Evolutionary conservation across 1,284 basidiomycete genomes (phyloP).

Genomic region (Sporisorium exsertum): DNA sequence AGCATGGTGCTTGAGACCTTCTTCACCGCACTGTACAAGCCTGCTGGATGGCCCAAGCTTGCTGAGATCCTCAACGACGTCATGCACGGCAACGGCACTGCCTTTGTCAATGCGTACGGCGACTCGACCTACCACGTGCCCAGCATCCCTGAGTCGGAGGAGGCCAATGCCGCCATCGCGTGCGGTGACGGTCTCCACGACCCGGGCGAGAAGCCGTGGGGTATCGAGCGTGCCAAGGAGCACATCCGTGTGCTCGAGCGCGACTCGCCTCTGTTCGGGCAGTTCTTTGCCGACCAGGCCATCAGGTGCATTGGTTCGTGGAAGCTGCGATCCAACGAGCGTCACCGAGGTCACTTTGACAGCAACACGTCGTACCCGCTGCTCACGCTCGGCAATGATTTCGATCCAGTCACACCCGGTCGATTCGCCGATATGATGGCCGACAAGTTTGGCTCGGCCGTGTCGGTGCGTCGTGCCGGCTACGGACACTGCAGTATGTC

Average conservation of each 20-base stretch:
- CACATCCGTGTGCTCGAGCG: slow-evolving; percentile 32
- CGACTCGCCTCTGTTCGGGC: slow-evolving; percentile 44
- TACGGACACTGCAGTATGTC: slow-evolving; percentile 56
- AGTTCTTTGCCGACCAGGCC: slow-evolving; percentile 37
- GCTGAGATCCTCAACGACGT: slow-evolving; percentile 45
- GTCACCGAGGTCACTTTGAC: slow-evolving; percentile 46
- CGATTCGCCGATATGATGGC: slow-evolving; percentile 50
- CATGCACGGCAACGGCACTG: slow-evolving; percentile 39
- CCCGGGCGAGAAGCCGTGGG: slow-evolving; percentile 21
- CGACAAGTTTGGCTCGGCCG: slow-evolving; percentile 35
- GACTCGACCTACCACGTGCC: slow-evolving; percentile 33
- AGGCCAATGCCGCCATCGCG: slow-evolving; percentile 40
- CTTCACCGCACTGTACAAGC: slow-evolving; percentile 44
- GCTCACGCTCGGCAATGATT: slow-evolving; percentile 54
- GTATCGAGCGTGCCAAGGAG: slow-evolving; percentile 33
- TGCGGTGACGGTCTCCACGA: slow-evolving; percentile 42
- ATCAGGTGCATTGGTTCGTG: slow-evolving; percentile 38
- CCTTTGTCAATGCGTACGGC: slow-evolving; percentile 43
- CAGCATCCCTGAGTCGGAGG: slow-evolving; percentile 27
- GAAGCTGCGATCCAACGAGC: slow-evolving; percentile 48
- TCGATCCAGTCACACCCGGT: slow-evolving; percentile 55
- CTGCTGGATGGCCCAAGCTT: slow-evolving; percentile 42
- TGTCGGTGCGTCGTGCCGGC: slow-evolving; percentile 39
- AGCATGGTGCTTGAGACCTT: slow-evolving; percentile 36
- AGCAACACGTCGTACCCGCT: slow-evolving; percentile 50